Evolutionary conservation across 176 grass and related monocot species (phyloP).

Genomic region (Secale cereale): DNA sequence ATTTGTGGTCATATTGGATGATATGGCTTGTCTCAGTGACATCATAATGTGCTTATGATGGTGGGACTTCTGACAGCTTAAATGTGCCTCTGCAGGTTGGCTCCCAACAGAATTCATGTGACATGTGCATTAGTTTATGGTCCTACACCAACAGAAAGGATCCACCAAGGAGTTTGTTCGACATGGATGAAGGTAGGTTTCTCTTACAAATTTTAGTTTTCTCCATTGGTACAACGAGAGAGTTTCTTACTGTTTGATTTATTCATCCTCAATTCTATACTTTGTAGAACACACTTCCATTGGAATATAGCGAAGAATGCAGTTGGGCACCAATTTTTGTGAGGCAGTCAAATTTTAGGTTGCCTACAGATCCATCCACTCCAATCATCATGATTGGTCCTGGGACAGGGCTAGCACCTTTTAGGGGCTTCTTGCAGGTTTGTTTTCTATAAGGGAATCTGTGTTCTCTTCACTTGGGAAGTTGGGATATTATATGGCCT

Average conservation of each 20-base stretch:
- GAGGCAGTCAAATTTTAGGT: slow-evolving; percentile 88
- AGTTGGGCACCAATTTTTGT: slow-evolving; percentile 97
- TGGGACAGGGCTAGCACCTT: slow-evolving; percentile 87
- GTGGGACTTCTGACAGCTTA: not conserved
- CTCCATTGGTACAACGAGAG: not conserved
- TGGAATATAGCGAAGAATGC: slow-evolving; percentile 79
- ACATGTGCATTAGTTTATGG: slow-evolving; percentile 87
- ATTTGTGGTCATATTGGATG: not conserved
- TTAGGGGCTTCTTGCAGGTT: slow-evolving; percentile 99
- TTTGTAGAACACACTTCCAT: slow-evolving; percentile 69
- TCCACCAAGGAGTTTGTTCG: slow-evolving; percentile 89
- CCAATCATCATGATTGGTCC: slow-evolving; percentile 99
- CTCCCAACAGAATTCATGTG: slow-evolving; percentile 74
- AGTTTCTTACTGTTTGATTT: slow-evolving; percentile 18
- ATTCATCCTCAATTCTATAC: not conserved
- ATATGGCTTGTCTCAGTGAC: not conserved
- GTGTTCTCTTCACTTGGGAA: not conserved
- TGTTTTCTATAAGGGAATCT: slow-evolving; percentile 12
- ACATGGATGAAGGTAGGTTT: slow-evolving; percentile 91
- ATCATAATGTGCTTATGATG: not conserved
- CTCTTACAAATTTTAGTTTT: not conserved
- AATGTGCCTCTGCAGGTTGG: slow-evolving; percentile 47
- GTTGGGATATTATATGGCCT: not conserved
- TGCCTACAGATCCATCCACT: slow-evolving; percentile 62
- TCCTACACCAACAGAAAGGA: slow-evolving; percentile 80